Conservation (phyloP, 148 eudicot species). For the Drosera capensis region DNA sequence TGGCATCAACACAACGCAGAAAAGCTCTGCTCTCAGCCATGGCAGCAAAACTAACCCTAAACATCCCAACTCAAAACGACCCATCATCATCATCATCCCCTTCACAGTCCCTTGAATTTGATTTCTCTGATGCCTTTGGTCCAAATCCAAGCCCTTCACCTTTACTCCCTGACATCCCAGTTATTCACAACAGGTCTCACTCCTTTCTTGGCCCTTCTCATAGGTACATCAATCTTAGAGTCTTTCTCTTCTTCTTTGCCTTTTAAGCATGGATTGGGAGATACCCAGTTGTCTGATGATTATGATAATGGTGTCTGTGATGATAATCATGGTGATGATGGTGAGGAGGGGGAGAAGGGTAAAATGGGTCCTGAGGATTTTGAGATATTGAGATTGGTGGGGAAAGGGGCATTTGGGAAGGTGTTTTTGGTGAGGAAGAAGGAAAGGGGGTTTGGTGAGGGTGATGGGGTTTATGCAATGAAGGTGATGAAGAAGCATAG, state of each 20-base stretch:
- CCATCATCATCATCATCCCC: too few species aligned
- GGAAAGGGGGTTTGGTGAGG: too few species aligned
- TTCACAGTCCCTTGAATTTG: conserved; percentile 29
- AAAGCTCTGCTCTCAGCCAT: too few species aligned
- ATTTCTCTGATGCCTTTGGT: conserved; percentile 58
- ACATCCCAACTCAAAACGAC: conserved; percentile 48
- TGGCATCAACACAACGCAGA: too few species aligned
- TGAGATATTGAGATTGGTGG: too few species aligned
- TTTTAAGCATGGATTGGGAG: conserved; percentile 19
- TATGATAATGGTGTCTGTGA: too few species aligned
- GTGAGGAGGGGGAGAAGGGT: conserved; percentile 76
- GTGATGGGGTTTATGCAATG: too few species aligned
- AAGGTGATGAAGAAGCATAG: too few species aligned
- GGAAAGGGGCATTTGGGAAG: too few species aligned
- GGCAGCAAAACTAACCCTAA: too few species aligned
- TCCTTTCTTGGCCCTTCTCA: conserved; percentile 84
- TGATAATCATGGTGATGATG: conserved; percentile 80
- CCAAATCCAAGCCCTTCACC: conserved; percentile 18
- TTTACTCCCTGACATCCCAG: conserved; percentile 23
- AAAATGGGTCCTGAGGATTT: too few species aligned
- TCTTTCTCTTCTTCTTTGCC: conserved; percentile 22
- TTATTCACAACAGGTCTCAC: conserved; percentile 65
- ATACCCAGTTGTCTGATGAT: conserved; percentile 26
- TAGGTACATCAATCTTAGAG: conserved; percentile 23
- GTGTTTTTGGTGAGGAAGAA: too few species aligned